Evolutionary conservation across 176 grass and related monocot genomes (phyloP).

Genomic region (Oropetium thomaeum): DNA sequence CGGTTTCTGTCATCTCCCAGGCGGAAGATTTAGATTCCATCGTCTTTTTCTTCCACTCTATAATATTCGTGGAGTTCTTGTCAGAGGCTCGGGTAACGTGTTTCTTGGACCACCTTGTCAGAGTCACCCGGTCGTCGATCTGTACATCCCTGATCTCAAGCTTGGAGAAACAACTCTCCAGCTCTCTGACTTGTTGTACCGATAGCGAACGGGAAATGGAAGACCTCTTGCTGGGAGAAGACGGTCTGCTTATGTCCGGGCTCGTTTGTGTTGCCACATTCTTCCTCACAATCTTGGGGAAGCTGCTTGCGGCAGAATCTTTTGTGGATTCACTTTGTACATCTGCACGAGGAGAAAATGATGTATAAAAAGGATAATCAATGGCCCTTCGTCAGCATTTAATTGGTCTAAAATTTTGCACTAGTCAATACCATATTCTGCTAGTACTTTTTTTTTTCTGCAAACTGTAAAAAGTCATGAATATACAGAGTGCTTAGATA

Average conservation of each 20-base stretch:
- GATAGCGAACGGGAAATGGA: conserved; percentile 51
- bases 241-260: conserved; percentile 54
- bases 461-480: not conserved
- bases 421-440: not conserved
- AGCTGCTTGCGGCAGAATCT: conserved; percentile 17
- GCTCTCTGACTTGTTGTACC: conserved; percentile 39
- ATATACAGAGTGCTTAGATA: not conserved
- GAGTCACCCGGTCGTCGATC: conserved; percentile 64
- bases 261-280: conserved; percentile 85
- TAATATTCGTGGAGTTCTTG: conserved; percentile 61
- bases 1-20: conserved; percentile 59
- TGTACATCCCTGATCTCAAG: conserved; percentile 71
- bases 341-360: conserved; percentile 27
- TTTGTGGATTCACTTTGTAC: conserved; percentile 4
- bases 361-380: conserved; percentile 9
- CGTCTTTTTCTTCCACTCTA: conserved; percentile 82
- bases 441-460: not conserved
- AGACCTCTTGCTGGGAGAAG: conserved; percentile 51
- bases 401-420: not conserved
- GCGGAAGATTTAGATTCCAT: conserved; percentile 61
- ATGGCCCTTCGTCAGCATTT: not conserved
- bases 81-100: conserved; percentile 53
- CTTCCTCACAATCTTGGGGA: conserved; percentile 50
- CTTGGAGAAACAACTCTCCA: conserved; percentile 80
- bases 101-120: conserved; percentile 95